Evolutionary conservation across 1,139 yeast genomes (phyloP).

Genomic region (Diutina siamensis): DNA sequence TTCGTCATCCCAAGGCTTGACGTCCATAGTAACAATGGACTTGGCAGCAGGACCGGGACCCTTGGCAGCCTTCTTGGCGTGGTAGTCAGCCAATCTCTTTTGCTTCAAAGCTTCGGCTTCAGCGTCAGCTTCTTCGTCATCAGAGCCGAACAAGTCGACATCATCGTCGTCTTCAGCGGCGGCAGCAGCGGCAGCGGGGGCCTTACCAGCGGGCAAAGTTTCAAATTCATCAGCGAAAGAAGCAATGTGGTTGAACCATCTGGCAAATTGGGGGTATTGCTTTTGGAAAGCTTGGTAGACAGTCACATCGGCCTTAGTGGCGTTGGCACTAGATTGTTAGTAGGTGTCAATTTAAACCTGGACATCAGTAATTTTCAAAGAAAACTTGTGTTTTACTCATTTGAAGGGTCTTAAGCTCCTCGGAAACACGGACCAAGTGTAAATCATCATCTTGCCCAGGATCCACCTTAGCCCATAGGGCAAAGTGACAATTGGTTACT

Average conservation of each 20-base stretch:
- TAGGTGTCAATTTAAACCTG: background rate
- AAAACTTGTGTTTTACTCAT: slow-evolving; percentile 51
- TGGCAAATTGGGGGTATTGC: slow-evolving; percentile 87
- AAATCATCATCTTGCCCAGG: slow-evolving; percentile 44
- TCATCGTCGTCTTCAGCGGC: slow-evolving; percentile 80
- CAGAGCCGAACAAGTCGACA: slow-evolving; percentile 91
- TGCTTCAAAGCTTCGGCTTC: slow-evolving; percentile 96
- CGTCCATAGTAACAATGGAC: slow-evolving; percentile 91
- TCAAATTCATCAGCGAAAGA: slow-evolving; percentile 79
- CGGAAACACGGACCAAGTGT: slow-evolving; percentile 91
- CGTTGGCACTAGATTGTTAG: slow-evolving; percentile 43
- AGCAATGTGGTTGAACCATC: slow-evolving; percentile 98
- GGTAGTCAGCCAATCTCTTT: slow-evolving; percentile 95
- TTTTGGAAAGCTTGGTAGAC: slow-evolving; percentile 92
- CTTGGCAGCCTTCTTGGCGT: slow-evolving; percentile 94
- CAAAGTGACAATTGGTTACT: slow-evolving; percentile 20
- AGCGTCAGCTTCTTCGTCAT: slow-evolving; percentile 88
- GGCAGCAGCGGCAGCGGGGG: slow-evolving; percentile 46
- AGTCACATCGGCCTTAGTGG: slow-evolving; percentile 93
- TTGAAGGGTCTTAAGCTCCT: slow-evolving; percentile 88
- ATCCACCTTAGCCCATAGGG: background rate
- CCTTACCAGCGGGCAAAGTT: slow-evolving; percentile 68
- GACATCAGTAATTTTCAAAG: slow-evolving; percentile 7
- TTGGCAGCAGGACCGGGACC: slow-evolving; percentile 98
- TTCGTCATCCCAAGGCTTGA: slow-evolving; percentile 99